Evolutionary conservation across 2,329 filamentous ascomycete genomes (phyloP), one percentile per base, ranked within the genome.

Genomic region (Clarireedia sp.): DNA sequence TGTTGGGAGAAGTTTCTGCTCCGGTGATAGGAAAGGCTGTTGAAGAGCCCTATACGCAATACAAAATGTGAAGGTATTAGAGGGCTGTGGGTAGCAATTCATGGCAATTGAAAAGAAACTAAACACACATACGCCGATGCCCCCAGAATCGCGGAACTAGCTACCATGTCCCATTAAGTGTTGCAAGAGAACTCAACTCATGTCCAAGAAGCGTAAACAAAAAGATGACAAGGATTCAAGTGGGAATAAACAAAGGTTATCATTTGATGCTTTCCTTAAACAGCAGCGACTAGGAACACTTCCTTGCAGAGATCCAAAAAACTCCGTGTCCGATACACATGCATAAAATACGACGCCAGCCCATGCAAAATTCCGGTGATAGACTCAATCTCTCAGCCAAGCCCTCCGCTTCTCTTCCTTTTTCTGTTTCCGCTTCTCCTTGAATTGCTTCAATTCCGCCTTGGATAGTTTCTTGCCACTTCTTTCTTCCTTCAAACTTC

Each of bases 401-500:
- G 90, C 92, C 61, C 91, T 78, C 59, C 91, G 80, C 74, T 96
- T 97, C 75, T 96, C 90, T 70, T 96, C 90, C 73, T 97, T 97
- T 74, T 83, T 90, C 45, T 88, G 88, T 59, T 84, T 81, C 60
- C 90, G 79, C 79, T 95, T 96, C 71, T 95, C 87, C 72, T 91
- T 94, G 74, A 92, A 96, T 55, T 86, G 83, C 74, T 95, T 92
- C 61, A 99, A 74, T 73, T 99, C 90, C 59, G 87, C 78, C 76
- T 92, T 95, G 55, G 75, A 86, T 23, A 92, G 78, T 72, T 89
- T 90, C 79, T 94, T 91, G 54, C 85, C 83, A 56, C 87, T 85
- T 54, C 94, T 80, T 75, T 99, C 94, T 2, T 90, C 94, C 73
- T 92, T 95, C 57, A 99, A 75, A 67, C 91, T 96, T 57, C 86